These are phyloP conservation scores for Dovyalis caffra DNA, from an alignment of 345 rosid species.

Conservation along the genomic window DNA sequence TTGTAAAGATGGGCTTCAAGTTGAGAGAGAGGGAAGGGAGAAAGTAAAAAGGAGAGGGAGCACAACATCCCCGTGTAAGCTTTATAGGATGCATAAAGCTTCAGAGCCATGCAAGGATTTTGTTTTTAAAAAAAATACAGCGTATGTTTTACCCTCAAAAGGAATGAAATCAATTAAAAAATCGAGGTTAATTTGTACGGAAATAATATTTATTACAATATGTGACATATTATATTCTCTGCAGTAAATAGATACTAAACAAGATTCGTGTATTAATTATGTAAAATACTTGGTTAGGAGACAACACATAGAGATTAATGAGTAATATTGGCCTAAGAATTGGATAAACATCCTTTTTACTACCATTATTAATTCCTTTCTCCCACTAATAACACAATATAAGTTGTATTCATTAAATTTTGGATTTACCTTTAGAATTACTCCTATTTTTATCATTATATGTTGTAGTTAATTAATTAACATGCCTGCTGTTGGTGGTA, in stretches of 20 bases:
- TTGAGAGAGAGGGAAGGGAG: constrained; percentile 8
- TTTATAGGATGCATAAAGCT: constrained; percentile 42
- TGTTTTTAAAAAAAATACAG: neutral
- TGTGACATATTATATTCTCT: neutral
- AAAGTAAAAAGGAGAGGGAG: constrained; percentile 27
- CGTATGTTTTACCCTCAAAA: neutral
- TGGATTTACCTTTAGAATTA: too few relatives aligned
- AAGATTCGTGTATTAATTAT: too few relatives aligned
- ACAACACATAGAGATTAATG: neutral
- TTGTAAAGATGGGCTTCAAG: constrained; percentile 17
- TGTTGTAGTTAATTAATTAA: too few relatives aligned
- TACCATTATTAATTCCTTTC: too few relatives aligned
- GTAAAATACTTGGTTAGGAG: neutral
- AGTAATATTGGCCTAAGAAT: neutral
- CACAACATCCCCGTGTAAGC: constrained; percentile 61
- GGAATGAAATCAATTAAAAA: neutral
- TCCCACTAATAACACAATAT: too few relatives aligned
- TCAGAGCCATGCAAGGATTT: constrained; percentile 15
- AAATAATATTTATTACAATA: too few relatives aligned
- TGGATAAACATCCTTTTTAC: neutral
- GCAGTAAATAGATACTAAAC: neutral
- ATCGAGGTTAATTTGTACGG: neutral
- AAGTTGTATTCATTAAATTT: too few relatives aligned
- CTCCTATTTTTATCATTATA: too few relatives aligned
- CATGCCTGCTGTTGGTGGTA: too few relatives aligned